phyloP scores from a whole-genome alignment of 1,284 basidiomycete genomes.

The Cronartium quercuum region DNA sequence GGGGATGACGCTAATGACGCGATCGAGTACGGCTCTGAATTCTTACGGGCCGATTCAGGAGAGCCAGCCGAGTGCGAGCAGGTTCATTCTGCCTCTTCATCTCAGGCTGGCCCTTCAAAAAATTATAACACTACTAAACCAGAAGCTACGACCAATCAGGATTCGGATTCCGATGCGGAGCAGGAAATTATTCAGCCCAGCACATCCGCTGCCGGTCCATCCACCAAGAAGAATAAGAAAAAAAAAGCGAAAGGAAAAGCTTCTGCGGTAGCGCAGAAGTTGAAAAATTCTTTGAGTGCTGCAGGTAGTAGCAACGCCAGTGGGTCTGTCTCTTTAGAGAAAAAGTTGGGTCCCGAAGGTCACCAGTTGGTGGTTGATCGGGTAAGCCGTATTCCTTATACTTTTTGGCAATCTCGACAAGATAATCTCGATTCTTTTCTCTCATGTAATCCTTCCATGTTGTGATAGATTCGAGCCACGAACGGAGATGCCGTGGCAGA shows the following conservation, averaged over 20 bases:
- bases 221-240: constrained; percentile 31
- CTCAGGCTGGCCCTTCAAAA: constrained; percentile 21
- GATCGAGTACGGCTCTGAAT: constrained; percentile 28
- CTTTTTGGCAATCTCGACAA: not conserved
- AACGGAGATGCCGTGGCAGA: constrained; percentile 24
- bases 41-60: not conserved
- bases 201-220: not conserved
- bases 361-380: constrained; percentile 19
- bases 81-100: constrained; percentile 10
- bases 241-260: constrained; percentile 35
- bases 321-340: constrained; percentile 4
- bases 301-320: not conserved
- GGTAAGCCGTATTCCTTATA: not conserved
- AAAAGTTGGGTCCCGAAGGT: constrained; percentile 6
- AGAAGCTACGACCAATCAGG: too few relatives aligned
- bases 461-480: constrained; percentile 14
- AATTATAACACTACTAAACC: not conserved
- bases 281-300: not conserved
- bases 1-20: constrained; percentile 6
- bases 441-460: not conserved
- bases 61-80: not conserved
- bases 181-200: not conserved
- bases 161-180: not conserved
- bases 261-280: not conserved
- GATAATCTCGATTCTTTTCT: not conserved